phyloP scores from a whole-genome alignment of 208 protist species.

The Crithidia bombi region DNA sequence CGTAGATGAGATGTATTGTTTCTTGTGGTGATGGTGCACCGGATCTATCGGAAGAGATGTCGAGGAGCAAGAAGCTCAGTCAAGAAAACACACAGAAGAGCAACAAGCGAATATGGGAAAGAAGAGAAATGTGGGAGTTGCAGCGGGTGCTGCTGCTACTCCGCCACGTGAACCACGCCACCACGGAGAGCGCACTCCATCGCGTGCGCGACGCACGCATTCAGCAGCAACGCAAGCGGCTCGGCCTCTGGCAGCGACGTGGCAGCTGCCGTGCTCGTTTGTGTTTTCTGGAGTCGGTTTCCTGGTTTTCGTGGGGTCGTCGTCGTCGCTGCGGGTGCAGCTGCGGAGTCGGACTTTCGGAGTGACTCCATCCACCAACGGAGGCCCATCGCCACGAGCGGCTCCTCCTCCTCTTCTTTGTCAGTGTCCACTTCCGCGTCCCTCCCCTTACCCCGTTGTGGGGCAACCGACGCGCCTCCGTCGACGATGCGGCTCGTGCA shows the following conservation, averaged over 20 bases:
- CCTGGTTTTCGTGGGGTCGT: too few species aligned
- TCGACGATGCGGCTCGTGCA: neutral
- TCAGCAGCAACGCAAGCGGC: constrained; percentile 15
- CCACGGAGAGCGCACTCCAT: neutral
- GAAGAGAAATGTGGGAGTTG: neutral
- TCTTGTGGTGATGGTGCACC: too few species aligned
- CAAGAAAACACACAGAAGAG: too few species aligned
- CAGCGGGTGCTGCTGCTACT: neutral
- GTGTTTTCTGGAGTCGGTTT: too few species aligned
- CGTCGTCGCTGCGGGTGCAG: too few species aligned
- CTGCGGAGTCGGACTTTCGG: neutral
- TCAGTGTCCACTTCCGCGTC: neutral
- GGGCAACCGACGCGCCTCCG: too few species aligned
- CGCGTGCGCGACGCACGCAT: constrained; percentile 31
- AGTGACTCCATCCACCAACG: constrained; percentile 15
- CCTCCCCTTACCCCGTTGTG: neutral
- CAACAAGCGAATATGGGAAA: neutral
- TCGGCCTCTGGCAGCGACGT: neutral
- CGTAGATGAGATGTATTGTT: too few species aligned
- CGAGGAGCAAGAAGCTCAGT: too few species aligned
- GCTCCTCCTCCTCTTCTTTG: constrained; percentile 1
- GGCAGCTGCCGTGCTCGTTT: neutral
- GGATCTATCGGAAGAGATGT: too few species aligned
- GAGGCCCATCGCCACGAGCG: neutral
- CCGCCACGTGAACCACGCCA: neutral